Evolutionary conservation across 306 rosid genomes (phyloP).

Genomic region (Dryas octopetala): DNA sequence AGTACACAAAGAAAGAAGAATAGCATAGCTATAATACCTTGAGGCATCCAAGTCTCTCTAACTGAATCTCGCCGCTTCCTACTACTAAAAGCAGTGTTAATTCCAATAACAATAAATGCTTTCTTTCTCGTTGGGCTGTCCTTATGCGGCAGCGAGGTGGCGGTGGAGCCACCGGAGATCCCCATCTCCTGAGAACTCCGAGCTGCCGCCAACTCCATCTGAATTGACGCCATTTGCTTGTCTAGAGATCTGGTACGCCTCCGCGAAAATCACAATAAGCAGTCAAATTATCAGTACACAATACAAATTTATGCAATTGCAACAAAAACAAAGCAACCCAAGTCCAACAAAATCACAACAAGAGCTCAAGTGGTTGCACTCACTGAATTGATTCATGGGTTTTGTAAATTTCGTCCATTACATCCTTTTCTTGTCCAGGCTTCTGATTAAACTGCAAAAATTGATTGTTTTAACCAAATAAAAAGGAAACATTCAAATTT

Average conservation of each 20-base stretch:
- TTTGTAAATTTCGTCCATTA: conserved; percentile 59
- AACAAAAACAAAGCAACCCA: conserved; percentile 6
- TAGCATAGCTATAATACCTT: conserved; percentile 42
- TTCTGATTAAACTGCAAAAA: conserved; percentile 35
- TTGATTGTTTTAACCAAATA: not conserved
- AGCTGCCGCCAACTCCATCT: conserved; percentile 77
- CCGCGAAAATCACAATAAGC: conserved; percentile 31
- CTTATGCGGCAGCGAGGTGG: conserved; percentile 17
- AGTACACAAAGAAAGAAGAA: not conserved
- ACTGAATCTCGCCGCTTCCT: conserved; percentile 96
- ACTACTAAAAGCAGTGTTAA: conserved; percentile 98
- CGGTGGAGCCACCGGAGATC: conserved; percentile 39
- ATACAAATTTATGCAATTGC: conserved; percentile 7
- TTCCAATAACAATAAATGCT: conserved; percentile 83
- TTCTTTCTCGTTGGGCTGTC: conserved; percentile 55
- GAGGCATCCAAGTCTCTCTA: conserved; percentile 99
- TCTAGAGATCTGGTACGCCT: conserved; percentile 67
- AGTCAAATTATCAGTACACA: conserved; percentile 8
- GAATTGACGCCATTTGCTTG: conserved; percentile 81
- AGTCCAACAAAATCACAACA: conserved; percentile 17
- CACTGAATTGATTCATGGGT: conserved; percentile 92
- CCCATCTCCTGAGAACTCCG: conserved; percentile 60
- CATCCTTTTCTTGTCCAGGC: conserved; percentile 51
- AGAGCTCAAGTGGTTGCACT: conserved; percentile 38
- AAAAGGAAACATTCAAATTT: not conserved